Base-by-base conservation (phyloP, 129 eudicot species). In the Helichrysum umbraculigerum region DNA sequence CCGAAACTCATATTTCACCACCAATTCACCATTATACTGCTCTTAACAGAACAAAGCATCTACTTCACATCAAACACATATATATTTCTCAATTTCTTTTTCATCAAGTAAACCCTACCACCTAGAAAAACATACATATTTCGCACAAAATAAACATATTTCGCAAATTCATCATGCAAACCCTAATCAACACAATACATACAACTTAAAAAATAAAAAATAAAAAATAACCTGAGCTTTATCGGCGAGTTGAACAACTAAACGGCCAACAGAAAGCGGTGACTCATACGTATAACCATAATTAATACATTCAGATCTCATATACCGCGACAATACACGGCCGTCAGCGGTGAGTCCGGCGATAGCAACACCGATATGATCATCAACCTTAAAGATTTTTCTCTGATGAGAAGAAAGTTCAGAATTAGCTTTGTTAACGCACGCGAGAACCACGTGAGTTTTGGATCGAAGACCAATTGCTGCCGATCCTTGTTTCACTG, bases 291-390 rank as follows among this genome's bases (percentile, higher is more conserved):
- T 78, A 64, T 89, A 91, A 1, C 85, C 84, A 42, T 91, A 86
- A 70, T 89, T 91, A 29, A 94, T 94, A 57, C 93, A 89, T 82
- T 94, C 97, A 21, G 92, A 84, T 51, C 99, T 84, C 99, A 94
- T 91, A 58, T 91, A 94, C 2, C 97, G 86, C n/a, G 97, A 91
- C 3, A 94, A 84, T 6, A 91, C 99, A 39, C 99, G 90, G 8
- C 99, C 97, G 81, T 94, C 99, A 11, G 99, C 99, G 19, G 97
- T 94, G 47, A 94, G 92, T 5, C 97, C 99, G 17, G 99, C 99
- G 77, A 94, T 94, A 57, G 97, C 97, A 33, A 94, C 99, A 20
- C 99, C 99, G 47, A 91, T 94, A 73, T 94, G 99, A 68, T 91
- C 99, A 66, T 94, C 99, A 54, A 88, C 99, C 84, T 94, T 94